Evolutionary conservation across 2,329 filamentous ascomycete species (phyloP).

Genomic region (Diplodia scrobiculata): DNA sequence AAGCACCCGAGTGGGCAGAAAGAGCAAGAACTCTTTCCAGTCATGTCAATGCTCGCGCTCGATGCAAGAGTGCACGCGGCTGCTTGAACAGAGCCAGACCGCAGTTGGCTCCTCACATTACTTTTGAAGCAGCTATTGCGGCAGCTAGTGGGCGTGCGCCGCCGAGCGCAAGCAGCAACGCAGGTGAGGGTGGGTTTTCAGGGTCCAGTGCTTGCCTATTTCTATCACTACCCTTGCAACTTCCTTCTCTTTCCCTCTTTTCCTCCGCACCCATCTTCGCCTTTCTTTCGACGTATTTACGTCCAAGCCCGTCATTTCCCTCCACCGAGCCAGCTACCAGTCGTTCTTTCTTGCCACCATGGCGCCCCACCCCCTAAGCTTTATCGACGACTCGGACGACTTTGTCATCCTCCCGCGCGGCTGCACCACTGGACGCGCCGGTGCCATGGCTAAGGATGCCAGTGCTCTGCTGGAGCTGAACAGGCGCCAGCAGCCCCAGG

Average conservation of each 20-base stretch:
- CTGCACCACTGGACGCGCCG: neutral
- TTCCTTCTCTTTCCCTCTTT: neutral
- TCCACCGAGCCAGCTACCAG: too few relatives aligned
- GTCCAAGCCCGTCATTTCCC: too few relatives aligned
- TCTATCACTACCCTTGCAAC: neutral
- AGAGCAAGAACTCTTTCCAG: neutral
- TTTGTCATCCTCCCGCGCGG: neutral
- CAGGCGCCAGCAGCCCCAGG: neutral
- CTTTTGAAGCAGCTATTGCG: neutral
- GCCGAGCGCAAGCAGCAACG: neutral
- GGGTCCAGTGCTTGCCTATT: conserved; percentile 2
- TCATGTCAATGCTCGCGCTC: neutral
- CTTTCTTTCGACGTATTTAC: neutral
- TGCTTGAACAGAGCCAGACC: neutral
- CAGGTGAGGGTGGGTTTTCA: conserved; percentile 4
- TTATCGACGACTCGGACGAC: neutral
- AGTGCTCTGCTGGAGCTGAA: neutral
- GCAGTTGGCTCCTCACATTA: neutral
- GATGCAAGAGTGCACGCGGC: neutral
- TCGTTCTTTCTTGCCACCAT: neutral
- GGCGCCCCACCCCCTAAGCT: neutral
- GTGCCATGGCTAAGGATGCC: neutral
- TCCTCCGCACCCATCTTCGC: neutral
- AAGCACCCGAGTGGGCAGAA: neutral
- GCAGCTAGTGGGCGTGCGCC: neutral